Percentiles rank a stretch among this genome's conserved stretches.
phyloP scores from a whole-genome alignment of 106 monocot species.

The Acorus gramineus region DNA sequence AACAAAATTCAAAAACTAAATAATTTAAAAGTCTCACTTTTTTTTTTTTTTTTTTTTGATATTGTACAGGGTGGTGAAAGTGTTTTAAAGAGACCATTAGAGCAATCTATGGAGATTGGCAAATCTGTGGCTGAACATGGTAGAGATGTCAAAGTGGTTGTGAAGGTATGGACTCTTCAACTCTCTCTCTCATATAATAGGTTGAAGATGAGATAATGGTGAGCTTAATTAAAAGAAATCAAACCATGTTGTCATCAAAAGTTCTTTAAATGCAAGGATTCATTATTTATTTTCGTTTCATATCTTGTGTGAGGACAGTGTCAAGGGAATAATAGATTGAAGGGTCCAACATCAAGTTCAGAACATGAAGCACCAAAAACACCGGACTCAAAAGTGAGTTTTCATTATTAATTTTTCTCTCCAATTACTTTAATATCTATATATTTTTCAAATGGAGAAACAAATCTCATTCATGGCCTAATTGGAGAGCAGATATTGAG shows the following conservation, averaged over 20 bases:
- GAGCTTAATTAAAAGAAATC: too few species aligned
- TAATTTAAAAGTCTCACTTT: not conserved
- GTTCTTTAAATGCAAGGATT: not conserved
- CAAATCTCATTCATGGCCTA: not conserved
- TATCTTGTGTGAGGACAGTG: conserved; percentile 18
- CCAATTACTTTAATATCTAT: not conserved
- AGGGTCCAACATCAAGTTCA: conserved; percentile 32
- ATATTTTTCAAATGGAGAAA: too few species aligned
- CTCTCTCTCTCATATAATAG: not conserved
- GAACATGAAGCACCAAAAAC: conserved; percentile 60
- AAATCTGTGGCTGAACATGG: conserved; percentile 13
- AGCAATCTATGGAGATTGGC: conserved; percentile 39
- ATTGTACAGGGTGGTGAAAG: conserved; percentile 26
- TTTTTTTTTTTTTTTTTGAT: not conserved
- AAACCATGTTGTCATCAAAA: too few species aligned
- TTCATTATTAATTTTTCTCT: not conserved
- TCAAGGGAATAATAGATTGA: conserved; percentile 19
- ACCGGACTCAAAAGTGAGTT: conserved; percentile 56
- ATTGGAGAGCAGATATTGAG: conserved; percentile 51
- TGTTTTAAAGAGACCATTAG: conserved; percentile 25
- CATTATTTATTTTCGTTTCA: not conserved
- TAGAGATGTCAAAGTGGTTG: conserved; percentile 36
- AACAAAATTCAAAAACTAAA: too few species aligned
- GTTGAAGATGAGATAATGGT: too few species aligned
- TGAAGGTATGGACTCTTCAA: conserved; percentile 17